Base-by-base conservation (phyloP, 1,284 basidiomycete genomes). In the Cutaneotrichosporon arboriforme region DNA sequence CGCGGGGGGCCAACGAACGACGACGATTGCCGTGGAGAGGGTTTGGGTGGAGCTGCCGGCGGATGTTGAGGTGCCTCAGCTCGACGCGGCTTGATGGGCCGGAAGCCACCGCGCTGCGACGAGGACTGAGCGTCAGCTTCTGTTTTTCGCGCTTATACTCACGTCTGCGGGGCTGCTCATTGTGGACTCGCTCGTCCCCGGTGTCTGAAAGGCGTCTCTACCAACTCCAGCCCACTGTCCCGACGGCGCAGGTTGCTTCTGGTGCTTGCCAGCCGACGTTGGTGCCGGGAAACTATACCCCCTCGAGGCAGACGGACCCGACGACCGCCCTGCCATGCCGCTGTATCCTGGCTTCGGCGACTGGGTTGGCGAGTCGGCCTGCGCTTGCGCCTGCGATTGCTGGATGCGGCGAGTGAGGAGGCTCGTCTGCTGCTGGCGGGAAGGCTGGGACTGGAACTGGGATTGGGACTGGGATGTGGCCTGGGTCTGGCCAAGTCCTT, bases 341-440 rank as follows among this genome's bases (percentile, higher is more conserved):
- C 23, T 18, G 47, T 9, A 47, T 33, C 40, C 31, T 14, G 34
- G 3, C 9, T 31, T 43, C 8, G 43, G 33, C 31, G 43, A 45
- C 5, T 34, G 51, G 36, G 49, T 38, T 40, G 23, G 54, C 35
- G 45, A 46, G 49, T 23, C 40, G 51, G 45, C 38, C 17, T 20
- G 42, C 12, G 23, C 23, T 21, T 50, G 46, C 13, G 23, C 18
- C 35, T 52, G 60, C 15, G 60, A 55, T 41, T 67, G 61, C 55
- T 67, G 68, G 36, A 68, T 51, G n/a, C 65, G 63, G 1, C 68
- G 58, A 1, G 65, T 62, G 20, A 70, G 54, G 7, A 70, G 54
- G 49, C 67, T 68, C 13, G 55, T 55, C 36, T 51, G 50, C 20
- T 47, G 54, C 41, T 43, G 21, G 18, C 46, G 48, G 21, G 34